Evolutionary conservation across 352 stramenopile species (phyloP).

Genomic region (Pythium dissimile): DNA sequence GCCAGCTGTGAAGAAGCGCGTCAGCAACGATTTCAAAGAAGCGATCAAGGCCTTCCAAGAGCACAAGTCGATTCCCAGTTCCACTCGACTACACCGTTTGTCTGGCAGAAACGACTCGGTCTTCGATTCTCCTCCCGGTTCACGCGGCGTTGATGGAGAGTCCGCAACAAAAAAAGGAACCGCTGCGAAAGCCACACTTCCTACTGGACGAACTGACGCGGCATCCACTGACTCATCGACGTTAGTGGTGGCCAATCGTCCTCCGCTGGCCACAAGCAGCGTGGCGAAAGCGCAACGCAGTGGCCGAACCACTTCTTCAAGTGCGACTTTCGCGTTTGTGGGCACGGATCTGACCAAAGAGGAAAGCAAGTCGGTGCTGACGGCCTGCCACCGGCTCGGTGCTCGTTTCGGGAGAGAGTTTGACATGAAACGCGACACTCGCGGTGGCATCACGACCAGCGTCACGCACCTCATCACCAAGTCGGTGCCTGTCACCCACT

Average conservation of each 20-base stretch:
- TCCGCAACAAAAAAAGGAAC: neutral
- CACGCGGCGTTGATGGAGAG: neutral
- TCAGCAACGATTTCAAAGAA: slow-evolving; percentile 48
- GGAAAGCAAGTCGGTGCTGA: slow-evolving; percentile 48
- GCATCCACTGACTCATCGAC: neutral
- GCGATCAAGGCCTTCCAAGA: slow-evolving; percentile 44
- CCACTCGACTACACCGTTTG: slow-evolving; percentile 7
- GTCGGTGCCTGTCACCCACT: slow-evolving; percentile 27
- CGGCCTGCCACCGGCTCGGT: slow-evolving; percentile 56
- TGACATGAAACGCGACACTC: slow-evolving; percentile 40
- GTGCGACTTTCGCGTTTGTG: slow-evolving; percentile 15
- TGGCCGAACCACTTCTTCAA: neutral
- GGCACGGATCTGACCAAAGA: slow-evolving; percentile 54
- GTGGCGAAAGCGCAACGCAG: neutral
- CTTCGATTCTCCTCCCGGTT: slow-evolving; percentile 13
- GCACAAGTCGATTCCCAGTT: neutral
- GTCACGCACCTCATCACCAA: slow-evolving; percentile 82
- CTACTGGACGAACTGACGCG: no score
- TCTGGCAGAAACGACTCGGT: slow-evolving; percentile 9
- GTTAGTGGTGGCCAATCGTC: neutral
- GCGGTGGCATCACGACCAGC: slow-evolving; percentile 40
- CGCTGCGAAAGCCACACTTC: neutral
- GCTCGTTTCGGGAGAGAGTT: slow-evolving; percentile 75
- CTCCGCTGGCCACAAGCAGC: neutral
- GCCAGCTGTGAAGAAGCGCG: slow-evolving; percentile 25